phyloP scores from a whole-genome alignment of 306 rosid genomes.

The Sindora glabra region DNA sequence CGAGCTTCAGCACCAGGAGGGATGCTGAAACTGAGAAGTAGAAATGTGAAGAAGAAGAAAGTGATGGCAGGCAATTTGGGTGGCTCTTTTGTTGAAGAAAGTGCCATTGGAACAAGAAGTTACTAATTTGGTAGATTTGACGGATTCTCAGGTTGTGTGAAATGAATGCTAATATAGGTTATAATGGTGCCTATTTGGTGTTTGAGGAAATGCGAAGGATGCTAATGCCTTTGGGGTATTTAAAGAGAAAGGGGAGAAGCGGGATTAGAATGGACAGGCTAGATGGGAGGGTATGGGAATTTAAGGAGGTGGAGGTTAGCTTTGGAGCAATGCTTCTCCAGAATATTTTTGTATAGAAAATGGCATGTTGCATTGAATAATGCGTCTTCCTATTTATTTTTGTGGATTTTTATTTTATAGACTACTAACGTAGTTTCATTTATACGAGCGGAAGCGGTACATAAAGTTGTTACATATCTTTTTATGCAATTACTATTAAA shows the following conservation, averaged over 20 bases:
- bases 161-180: background rate
- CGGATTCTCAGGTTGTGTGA: background rate
- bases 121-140: background rate
- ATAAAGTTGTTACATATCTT: too few species aligned
- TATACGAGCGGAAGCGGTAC: too few species aligned
- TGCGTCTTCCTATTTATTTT: too few species aligned
- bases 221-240: conserved; percentile 24
- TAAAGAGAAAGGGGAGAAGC: conserved; percentile 1
- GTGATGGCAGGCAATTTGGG: background rate
- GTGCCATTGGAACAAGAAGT: conserved; percentile 22
- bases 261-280: conserved; percentile 17
- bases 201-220: background rate
- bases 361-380: too few species aligned
- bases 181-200: background rate
- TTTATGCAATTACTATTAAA: too few species aligned
- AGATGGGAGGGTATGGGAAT: conserved; percentile 53
- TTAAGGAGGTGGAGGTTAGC: conserved; percentile 24
- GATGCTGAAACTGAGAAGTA: conserved; percentile 2
- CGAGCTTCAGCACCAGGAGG: background rate
- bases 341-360: too few species aligned
- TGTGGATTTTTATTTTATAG: too few species aligned
- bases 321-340: background rate
- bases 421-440: too few species aligned
- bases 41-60: background rate
- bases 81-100: background rate